phyloP scores from a whole-genome alignment of 2,329 filamentous ascomycete genomes.

The Orbilia oligospora region DNA sequence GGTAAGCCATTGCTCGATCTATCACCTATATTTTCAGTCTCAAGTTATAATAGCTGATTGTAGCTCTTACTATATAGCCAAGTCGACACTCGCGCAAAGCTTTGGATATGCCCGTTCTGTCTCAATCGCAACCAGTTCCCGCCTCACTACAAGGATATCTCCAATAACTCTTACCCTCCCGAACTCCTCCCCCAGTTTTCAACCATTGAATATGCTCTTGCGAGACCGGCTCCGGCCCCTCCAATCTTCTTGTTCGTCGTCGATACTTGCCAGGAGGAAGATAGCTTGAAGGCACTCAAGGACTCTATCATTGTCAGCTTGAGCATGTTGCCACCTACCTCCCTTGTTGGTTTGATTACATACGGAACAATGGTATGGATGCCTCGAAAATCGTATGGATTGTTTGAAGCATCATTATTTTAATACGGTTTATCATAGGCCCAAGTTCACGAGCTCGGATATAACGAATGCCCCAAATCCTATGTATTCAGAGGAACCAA shows the following conservation, averaged over 20 bases:
- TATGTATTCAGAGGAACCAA: constrained; percentile 99
- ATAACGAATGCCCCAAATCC: constrained; percentile 97
- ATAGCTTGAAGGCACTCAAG: constrained; percentile 84
- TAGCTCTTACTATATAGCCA: constrained; percentile 71
- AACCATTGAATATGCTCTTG: constrained; percentile 89
- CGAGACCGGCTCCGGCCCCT: constrained; percentile 84
- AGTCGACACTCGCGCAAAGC: constrained; percentile 84
- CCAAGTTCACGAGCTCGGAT: constrained; percentile 97
- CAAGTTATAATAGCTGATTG: not conserved
- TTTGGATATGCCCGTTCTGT: constrained; percentile 93
- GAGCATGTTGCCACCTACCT: constrained; percentile 83
- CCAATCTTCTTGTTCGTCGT: constrained; percentile 91
- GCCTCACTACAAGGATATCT: constrained; percentile 91
- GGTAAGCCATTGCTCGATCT: constrained; percentile 72
- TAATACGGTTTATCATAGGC: constrained; percentile 71
- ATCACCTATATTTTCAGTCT: not conserved
- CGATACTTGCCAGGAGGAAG: constrained; percentile 89
- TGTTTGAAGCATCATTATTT: not conserved
- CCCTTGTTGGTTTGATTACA: constrained; percentile 85
- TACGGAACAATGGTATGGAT: constrained; percentile 88
- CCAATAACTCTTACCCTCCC: constrained; percentile 83
- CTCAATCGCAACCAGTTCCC: constrained; percentile 85
- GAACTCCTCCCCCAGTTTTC: constrained; percentile 86
- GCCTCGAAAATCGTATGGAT: not conserved
- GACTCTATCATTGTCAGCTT: constrained; percentile 89